Base-by-base conservation (phyloP, 1,139 yeast species). In the Yamadazyma sp. region DNA sequence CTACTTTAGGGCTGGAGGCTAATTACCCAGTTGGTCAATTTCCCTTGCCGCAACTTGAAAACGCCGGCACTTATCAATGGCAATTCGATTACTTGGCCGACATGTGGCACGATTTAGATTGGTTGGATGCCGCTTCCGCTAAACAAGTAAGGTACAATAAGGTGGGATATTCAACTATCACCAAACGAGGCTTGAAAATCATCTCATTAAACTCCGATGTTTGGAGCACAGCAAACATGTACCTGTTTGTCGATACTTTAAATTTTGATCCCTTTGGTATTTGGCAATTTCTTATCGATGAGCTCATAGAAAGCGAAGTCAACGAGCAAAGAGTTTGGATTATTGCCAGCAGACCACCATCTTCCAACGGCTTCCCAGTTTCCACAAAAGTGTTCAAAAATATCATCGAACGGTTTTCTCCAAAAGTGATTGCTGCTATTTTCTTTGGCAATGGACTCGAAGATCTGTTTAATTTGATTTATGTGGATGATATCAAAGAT, bases 101-200 rank as follows among this genome's bases (percentile, higher is more conserved):
- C 34, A 42, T 55, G 15, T 62, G 66, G 67, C 46, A 48, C 17
- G 50, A 56, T 20, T 58, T 61, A 40, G 71, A 62, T 8, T 75
- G 81, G 81, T 45, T 73, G 22, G 63, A 58, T 50, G 43, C 50
- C 29, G 50, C 56, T 17, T 56, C 59, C 34, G 54, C 66, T 4
- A 59, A 58, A 36, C 55, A 64, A 38, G 62, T 68, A 12, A 56
- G 64, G 34, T 58, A 61, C 34, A 53, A 53, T 28, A 59, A 57
- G 46, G 42, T 54, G 29, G 68, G 65, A 1, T 62, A 50, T 39
- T 49, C 66, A 4, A 31, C 54, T n/a, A 45, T 44, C 6, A 61
- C 67, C 5, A 28, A 42, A 5, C 42, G 61, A 31, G 64, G 64
- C 0, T 52, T 63, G 26, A 63, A 62, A 43, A 58, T 63, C 17